These are phyloP conservation scores for Ceratobasidium theobromae DNA, from an alignment of 1,284 basidiomycete species.

Conservation along the genomic window DNA sequence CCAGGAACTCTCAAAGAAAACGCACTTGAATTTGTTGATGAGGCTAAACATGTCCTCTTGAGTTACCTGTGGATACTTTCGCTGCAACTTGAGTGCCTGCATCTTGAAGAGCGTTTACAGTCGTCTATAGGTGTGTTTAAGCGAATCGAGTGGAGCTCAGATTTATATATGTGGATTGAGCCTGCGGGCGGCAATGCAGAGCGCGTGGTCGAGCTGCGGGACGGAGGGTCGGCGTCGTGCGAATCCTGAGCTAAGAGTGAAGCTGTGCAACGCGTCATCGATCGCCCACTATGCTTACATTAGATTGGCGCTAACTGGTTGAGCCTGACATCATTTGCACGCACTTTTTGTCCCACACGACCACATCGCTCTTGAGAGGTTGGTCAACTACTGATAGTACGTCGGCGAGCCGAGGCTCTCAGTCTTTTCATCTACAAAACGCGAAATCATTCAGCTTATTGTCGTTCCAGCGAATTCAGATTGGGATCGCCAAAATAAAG, in stretches of 20 bases:
- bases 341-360: background rate
- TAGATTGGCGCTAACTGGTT: background rate
- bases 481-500: no score
- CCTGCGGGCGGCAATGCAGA: constrained; percentile 30
- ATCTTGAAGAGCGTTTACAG: constrained; percentile 46
- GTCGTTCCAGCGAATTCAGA: no score
- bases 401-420: no score
- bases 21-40: constrained; percentile 91
- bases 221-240: constrained; percentile 19
- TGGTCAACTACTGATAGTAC: no score
- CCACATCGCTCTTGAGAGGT: background rate
- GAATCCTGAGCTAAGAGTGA: constrained; percentile 7
- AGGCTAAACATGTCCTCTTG: constrained; percentile 92
- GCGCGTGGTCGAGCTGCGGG: constrained; percentile 7
- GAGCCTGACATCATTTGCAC: background rate
- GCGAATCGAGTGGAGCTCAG: background rate
- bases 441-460: no score
- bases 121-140: no score
- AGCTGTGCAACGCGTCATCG: constrained; percentile 28
- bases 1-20: constrained; percentile 36
- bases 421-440: no score
- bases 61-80: constrained; percentile 90
- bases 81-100: constrained; percentile 87
- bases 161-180: background rate
- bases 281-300: background rate